Evolutionary conservation across 768 basidiomycete genomes (phyloP), one percentile per base, ranked within the genome.

Genomic region (Pleurotus pulmonarius): DNA sequence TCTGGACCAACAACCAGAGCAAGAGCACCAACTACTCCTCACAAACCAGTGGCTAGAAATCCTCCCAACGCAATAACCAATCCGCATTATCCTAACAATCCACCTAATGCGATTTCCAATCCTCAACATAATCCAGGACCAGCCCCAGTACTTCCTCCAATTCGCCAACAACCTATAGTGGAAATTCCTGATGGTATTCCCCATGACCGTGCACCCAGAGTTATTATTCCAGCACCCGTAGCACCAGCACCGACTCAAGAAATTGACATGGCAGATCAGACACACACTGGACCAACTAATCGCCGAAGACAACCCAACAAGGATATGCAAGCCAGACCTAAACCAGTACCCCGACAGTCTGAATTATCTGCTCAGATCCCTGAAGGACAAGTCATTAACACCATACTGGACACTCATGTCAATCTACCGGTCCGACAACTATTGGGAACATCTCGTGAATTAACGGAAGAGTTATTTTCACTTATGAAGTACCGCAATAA

Each of bases 391-490:
- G 13, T 39, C 22, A 13, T 56, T 24, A 24, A 57, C 38, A 47
- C 37, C 18, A 52, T 57, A 18, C 47, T 57, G 7, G 47, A 57
- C 38, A 49, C 26, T 3, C 48, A 40, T 18, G 38, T 57, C 38
- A 16, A 48, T n/a, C 8, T 57, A 18, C 12, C 15, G 4, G 13
- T 57, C 9, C 11, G 38, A 22, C 26, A 49, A 49, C 13, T 49
- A 18, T 40, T 49, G 41, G 56, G 22, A 18, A 34, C 56, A 3
- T 49, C 46, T 18, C 38, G 49, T 38, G 47, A 24, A 13, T 22
- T 46, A 18, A 18, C 46, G 24, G 46, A 46, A 4, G 16, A 13
- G 24, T 46, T n/a, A 5, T 5, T 5, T 43, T 43, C n/a, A 43
- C 34, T 15, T 1, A 15, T 26, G 44, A 22, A 47, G 26, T 29